Conservation (phyloP, 2,329 filamentous ascomycete genomes). For the Mollisia scopiformis region DNA sequence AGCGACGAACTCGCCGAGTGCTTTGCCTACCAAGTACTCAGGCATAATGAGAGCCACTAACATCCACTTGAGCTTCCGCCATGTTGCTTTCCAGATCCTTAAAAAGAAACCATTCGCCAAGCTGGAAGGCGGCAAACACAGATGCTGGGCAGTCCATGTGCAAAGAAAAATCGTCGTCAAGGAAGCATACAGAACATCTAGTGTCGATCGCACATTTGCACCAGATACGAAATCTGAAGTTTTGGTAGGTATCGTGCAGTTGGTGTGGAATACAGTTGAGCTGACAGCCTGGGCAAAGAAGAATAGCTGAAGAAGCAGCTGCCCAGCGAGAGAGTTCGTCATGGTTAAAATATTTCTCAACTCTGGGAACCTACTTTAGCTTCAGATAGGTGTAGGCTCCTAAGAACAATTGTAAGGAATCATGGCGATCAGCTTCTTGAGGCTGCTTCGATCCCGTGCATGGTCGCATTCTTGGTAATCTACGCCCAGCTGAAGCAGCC, state of each 20-base stretch:
- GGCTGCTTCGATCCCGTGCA: no score
- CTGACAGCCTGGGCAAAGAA: neutral
- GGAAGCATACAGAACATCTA: neutral
- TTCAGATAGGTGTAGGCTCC: no score
- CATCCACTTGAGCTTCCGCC: neutral
- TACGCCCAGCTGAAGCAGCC: no score
- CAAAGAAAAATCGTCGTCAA: neutral
- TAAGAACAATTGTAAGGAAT: no score
- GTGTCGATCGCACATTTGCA: neutral
- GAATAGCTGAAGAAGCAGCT: neutral
- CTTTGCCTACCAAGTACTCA: neutral
- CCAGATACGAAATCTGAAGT: neutral
- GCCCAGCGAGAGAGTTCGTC: no score
- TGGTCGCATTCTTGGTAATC: no score
- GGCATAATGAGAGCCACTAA: neutral
- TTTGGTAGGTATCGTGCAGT: neutral
- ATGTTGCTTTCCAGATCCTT: neutral
- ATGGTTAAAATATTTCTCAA: no score
- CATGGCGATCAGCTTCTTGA: no score
- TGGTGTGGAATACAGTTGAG: neutral
- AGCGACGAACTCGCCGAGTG: neutral
- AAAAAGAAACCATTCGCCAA: neutral
- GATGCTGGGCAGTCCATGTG: neutral
- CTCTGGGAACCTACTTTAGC: no score
- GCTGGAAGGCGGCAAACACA: neutral